A percentile compares a stretch with the other conserved stretches of the same genome.
phyloP scores from a whole-genome alignment of 306 rosid species.

The Neltuma alba region DNA sequence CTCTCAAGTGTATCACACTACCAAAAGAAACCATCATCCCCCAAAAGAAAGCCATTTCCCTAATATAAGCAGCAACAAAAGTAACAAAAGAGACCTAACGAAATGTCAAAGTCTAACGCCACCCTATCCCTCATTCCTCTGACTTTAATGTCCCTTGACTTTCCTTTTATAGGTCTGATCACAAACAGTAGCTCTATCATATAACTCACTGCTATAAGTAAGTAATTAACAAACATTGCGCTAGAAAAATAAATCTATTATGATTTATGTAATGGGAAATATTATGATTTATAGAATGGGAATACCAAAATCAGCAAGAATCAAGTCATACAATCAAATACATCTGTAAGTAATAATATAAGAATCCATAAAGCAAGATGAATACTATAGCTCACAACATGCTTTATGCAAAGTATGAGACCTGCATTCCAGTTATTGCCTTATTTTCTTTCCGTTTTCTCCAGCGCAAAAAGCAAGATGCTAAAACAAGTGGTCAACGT shows the following conservation, averaged over 20 bases:
- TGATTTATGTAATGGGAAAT: no score
- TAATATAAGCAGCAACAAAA: no score
- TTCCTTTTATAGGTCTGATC: no score
- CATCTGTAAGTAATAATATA: neutral
- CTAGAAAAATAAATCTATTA: neutral
- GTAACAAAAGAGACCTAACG: no score
- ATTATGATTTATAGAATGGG: neutral
- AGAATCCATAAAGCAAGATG: neutral
- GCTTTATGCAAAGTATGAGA: neutral
- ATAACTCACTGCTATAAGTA: no score
- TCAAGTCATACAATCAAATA: neutral
- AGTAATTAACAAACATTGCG: neutral
- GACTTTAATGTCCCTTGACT: no score
- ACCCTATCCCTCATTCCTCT: no score
- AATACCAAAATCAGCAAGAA: conserved; percentile 13
- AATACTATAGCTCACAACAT: neutral
- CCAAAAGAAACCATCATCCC: no score
- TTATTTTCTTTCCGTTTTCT: neutral
- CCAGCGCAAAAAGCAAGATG: neutral
- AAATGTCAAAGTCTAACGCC: no score
- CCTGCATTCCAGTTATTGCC: neutral
- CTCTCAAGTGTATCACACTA: no score
- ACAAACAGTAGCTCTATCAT: no score
- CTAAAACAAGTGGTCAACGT: neutral
- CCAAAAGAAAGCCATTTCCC: no score